Conservation (phyloP, 1,139 yeast genomes). For the Lodderomyces pseudojiufengensis region DNA sequence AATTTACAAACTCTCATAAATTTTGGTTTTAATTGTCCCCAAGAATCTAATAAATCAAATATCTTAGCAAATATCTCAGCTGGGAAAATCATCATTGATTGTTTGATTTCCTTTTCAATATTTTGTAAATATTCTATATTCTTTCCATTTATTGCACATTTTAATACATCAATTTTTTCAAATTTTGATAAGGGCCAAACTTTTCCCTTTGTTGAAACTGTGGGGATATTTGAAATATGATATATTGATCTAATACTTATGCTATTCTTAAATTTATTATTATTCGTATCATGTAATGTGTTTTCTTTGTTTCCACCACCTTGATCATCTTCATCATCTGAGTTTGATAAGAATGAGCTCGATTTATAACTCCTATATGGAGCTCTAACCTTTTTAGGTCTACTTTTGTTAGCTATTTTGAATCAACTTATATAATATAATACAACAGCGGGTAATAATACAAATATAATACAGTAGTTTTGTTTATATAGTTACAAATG, state of each 20-base stretch:
- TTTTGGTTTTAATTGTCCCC: conserved; percentile 42
- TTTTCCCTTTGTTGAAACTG: conserved; percentile 19
- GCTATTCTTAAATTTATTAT: conserved; percentile 28
- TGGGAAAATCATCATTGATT: conserved; percentile 40
- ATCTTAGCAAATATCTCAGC: conserved; percentile 58
- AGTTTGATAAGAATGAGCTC: conserved; percentile 32
- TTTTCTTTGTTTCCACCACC: conserved; percentile 13
- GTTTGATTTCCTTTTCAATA: conserved; percentile 10
- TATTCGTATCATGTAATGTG: conserved; percentile 21
- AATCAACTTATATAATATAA: conserved; percentile 5
- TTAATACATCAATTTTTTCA: conserved; percentile 45
- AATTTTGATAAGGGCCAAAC: conserved; percentile 45
- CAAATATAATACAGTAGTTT: background rate
- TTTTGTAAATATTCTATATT: conserved; percentile 17
- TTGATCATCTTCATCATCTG: conserved; percentile 34
- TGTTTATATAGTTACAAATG: too few species aligned
- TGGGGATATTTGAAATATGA: conserved; percentile 27
- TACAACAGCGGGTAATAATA: background rate
- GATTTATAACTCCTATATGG: conserved; percentile 73
- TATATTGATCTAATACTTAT: conserved; percentile 33
- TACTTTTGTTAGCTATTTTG: conserved; percentile 77
- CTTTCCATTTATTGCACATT: conserved; percentile 25
- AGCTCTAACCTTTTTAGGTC: conserved; percentile 77
- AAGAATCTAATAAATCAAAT: conserved; percentile 35
- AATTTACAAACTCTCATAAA: conserved; percentile 58